A percentile compares a stretch with the other conserved stretches of the same genome.
Conservation (phyloP, 169 alveolate genomes). For the Babesia sp. region DNA sequence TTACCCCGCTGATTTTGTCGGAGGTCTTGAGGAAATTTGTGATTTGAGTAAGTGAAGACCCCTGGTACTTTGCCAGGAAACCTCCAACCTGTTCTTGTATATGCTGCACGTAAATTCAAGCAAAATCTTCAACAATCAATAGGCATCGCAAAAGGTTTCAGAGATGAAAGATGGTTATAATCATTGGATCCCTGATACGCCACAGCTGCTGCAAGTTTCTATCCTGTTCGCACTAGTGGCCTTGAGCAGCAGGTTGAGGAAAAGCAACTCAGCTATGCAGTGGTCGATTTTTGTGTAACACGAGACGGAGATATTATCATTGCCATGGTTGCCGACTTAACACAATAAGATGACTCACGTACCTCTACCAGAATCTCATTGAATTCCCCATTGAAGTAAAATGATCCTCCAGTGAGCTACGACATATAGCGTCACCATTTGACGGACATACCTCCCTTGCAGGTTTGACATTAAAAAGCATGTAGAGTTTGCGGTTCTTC, state of each 20-base stretch:
- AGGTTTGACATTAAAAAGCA: constrained; percentile 85
- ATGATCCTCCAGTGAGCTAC: constrained; percentile 89
- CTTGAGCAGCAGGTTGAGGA: no score
- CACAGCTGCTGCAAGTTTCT: no score
- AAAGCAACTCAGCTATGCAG: no score
- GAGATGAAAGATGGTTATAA: neutral
- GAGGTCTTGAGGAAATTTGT: constrained; percentile 66
- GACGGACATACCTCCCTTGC: constrained; percentile 79
- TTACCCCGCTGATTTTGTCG: constrained; percentile 54
- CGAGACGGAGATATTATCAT: no score
- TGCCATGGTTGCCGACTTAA: no score
- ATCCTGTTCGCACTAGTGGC: no score
- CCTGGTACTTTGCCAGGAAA: constrained; percentile 68
- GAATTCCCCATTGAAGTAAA: constrained; percentile 88
- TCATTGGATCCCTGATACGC: neutral
- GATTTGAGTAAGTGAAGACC: constrained; percentile 63
- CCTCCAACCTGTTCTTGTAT: constrained; percentile 61
- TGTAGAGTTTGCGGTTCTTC: constrained; percentile 87
- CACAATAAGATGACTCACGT: no score
- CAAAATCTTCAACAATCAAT: no score
- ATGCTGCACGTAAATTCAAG: constrained; percentile 9
- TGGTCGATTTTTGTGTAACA: no score
- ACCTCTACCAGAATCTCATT: constrained; percentile 86
- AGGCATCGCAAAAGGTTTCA: no score
- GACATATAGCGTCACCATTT: neutral